Evolutionary conservation across 2,329 filamentous ascomycete genomes (phyloP).

Genomic region (Apiospora marii): DNA sequence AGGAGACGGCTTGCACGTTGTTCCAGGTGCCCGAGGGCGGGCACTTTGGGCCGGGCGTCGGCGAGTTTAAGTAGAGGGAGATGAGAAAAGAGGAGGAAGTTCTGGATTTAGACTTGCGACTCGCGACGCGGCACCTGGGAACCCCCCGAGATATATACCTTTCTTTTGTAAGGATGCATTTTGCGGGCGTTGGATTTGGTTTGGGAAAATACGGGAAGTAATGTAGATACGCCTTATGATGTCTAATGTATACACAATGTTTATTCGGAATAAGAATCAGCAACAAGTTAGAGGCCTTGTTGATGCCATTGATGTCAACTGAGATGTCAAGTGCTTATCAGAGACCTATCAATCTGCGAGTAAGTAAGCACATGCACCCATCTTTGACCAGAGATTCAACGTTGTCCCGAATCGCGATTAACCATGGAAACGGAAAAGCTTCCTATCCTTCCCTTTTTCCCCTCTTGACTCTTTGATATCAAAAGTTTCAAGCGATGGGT

Average conservation of each 20-base stretch:
- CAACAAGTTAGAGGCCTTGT: too few species aligned
- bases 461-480: too few species aligned
- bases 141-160: background rate
- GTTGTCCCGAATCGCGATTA: too few species aligned
- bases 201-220: background rate
- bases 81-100: background rate
- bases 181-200: background rate
- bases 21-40: constrained; percentile 40
- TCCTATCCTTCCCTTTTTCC: too few species aligned
- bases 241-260: background rate
- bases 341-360: background rate
- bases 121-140: background rate
- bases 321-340: too few species aligned
- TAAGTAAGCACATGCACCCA: background rate
- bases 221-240: background rate
- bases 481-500: too few species aligned
- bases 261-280: too few species aligned
- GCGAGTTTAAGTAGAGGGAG: constrained; percentile 10
- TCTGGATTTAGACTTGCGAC: background rate
- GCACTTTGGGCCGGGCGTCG: constrained; percentile 40
- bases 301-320: too few species aligned
- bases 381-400: too few species aligned
- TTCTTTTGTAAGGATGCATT: background rate
- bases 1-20: constrained; percentile 42
- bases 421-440: too few species aligned